Evolutionary conservation across 208 protist species (phyloP), one percentile per base, ranked within the genome.

Genomic region (Acanthamoeba lugdunensis): DNA sequence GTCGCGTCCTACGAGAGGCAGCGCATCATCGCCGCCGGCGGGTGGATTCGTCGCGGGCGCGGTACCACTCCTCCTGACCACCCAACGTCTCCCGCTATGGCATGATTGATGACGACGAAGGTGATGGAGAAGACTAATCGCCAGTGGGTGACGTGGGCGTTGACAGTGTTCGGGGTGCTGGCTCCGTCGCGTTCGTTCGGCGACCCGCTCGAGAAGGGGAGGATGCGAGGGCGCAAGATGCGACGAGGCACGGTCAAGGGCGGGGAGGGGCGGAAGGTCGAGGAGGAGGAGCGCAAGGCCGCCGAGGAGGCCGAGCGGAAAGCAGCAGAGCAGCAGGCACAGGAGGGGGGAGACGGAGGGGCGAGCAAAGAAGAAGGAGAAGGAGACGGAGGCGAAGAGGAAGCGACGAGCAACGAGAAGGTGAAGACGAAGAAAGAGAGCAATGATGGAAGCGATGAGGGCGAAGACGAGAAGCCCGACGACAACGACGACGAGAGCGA

Each of bases 181-280:
- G 79, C 79, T 21, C 79, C 79, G 11, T 87, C 79, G 52, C 79
- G 79, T 23, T 87, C 79, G 79, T 87, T 87, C 25, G 79, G 79
- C 41, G 79, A 87, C 30, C 79, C 79, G 1, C 79, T 87, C 0
- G 79, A 87, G 52, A 87, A 87, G 52, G 79, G 79, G 4, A 48
- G 79, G 11, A 87, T 87, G 79, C 79, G 79, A 18, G 79, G 79
- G 4, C 79, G 79, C 52, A 87, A 87, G 79, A 87, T 87, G 50
- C 16, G 79, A 13, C 4, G 79, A 5, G 79, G 79, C 21, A 87
- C 79, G 50, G 28, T 87, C 11, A 87, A 87, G 79, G 79, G 79
- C 13, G 79, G 79, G 3, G 79, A 87, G 21, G 79, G 79, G 3
- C 45, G 79, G 11, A 28, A 87, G 48, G 79, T 87, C 58, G 79